These are phyloP conservation scores for Funneliformis mosseae DNA, from an alignment of 192 early-diverging fungal species.

Conservation along the genomic window DNA sequence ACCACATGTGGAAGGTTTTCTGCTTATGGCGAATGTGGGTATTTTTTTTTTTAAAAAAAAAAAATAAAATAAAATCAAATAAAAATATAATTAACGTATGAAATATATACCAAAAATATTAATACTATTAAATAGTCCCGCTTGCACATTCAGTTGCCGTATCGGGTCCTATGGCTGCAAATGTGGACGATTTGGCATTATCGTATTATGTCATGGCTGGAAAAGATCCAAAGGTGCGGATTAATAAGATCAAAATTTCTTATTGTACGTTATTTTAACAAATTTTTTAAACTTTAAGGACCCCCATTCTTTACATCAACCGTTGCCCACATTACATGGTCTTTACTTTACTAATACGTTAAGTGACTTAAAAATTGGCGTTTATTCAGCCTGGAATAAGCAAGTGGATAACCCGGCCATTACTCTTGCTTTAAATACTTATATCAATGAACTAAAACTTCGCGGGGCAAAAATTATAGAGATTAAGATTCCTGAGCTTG, in stretches of 20 bases:
- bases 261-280: conserved; percentile 1
- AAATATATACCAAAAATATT: not conserved
- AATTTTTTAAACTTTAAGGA: conserved; percentile 42
- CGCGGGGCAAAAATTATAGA: conserved; percentile 65
- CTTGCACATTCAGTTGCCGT: conserved; percentile 59
- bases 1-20: conserved; percentile 70
- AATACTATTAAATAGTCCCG: conserved; percentile 30
- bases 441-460: conserved; percentile 40
- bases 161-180: conserved; percentile 70
- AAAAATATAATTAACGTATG: not conserved
- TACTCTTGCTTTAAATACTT: conserved; percentile 35
- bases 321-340: conserved; percentile 44
- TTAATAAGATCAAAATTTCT: not conserved
- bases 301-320: conserved; percentile 49
- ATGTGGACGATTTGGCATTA: conserved; percentile 67
- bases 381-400: conserved; percentile 54
- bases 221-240: conserved; percentile 47
- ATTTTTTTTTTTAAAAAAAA: not conserved
- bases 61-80: too few relatives aligned
- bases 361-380: conserved; percentile 59
- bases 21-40: conserved; percentile 48
- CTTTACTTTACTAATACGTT: conserved; percentile 38
- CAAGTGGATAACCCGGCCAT: conserved; percentile 45
- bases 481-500: conserved; percentile 63
- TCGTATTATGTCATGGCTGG: conserved; percentile 68